Conservation (phyloP, 352 stramenopile species). For the Phytophthora uliginosa region DNA sequence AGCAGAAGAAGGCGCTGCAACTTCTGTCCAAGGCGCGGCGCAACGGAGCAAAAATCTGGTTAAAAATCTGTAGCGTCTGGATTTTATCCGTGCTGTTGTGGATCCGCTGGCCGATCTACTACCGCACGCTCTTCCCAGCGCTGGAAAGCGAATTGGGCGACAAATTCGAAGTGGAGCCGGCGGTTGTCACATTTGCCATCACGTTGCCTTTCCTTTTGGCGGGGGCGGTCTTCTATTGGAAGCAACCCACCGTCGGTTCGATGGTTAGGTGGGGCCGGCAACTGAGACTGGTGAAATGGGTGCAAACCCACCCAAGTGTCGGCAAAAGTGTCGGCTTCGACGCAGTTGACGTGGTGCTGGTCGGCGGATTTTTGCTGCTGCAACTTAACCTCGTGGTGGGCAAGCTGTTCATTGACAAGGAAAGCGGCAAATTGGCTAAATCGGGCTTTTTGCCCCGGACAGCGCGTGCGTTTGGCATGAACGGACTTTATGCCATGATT, state of each 20-base stretch:
- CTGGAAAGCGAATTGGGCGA: conserved; percentile 41
- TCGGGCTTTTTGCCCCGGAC: conserved; percentile 56
- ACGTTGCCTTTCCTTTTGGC: conserved; percentile 48
- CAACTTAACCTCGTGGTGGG: conserved; percentile 74
- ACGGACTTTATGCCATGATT: conserved; percentile 66
- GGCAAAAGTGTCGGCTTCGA: conserved; percentile 42
- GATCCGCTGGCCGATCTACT: conserved; percentile 64
- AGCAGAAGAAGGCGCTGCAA: conserved; percentile 29
- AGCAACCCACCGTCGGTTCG: conserved; percentile 24
- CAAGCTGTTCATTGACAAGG: conserved; percentile 74
- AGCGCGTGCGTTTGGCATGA: conserved; percentile 73
- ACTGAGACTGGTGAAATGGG: conserved; percentile 36
- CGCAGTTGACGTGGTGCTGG: conserved; percentile 56
- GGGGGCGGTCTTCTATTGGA: conserved; percentile 57
- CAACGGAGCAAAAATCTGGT: conserved; percentile 18
- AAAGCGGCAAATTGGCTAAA: conserved; percentile 76
- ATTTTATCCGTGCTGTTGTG: conserved; percentile 52
- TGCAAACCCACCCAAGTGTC: conserved; percentile 34
- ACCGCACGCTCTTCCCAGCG: conserved; percentile 35
- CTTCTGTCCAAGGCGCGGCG: conserved; percentile 30
- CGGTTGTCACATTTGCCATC: conserved; percentile 47
- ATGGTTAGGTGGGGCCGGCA: conserved; percentile 13
- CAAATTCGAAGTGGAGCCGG: conserved; percentile 60
- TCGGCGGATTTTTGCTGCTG: conserved; percentile 55
- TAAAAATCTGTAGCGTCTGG: conserved; percentile 34